These are phyloP conservation scores for Boletus vermiculosoides DNA, from an alignment of 768 basidiomycete species.

Conservation along the genomic window DNA sequence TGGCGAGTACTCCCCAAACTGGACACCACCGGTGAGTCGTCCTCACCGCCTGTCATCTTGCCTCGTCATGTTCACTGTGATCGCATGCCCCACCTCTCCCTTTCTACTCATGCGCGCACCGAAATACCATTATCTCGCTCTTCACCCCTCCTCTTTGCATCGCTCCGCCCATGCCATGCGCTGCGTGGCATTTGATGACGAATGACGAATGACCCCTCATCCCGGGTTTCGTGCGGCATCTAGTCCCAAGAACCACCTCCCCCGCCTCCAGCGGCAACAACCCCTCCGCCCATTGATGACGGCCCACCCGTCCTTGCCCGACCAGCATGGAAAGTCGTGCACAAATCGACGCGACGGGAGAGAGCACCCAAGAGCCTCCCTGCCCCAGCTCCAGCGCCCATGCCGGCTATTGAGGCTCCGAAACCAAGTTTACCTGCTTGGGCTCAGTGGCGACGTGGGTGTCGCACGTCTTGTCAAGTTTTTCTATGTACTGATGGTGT, in stretches of 20 bases:
- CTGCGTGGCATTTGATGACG: not conserved
- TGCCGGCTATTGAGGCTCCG: constrained; percentile 43
- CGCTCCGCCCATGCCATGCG: not conserved
- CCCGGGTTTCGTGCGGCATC: not conserved
- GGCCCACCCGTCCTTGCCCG: constrained; percentile 49
- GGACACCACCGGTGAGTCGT: constrained; percentile 57
- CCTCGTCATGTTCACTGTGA: not conserved
- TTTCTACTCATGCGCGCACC: not conserved
- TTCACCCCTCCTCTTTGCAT: not conserved
- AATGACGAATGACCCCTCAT: not conserved
- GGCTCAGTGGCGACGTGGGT: constrained; percentile 80
- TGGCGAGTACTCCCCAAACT: constrained; percentile 75
- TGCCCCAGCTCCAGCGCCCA: constrained; percentile 32
- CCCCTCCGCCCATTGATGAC: constrained; percentile 48
- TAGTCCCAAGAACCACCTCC: constrained; percentile 37
- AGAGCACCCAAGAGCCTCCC: constrained; percentile 44
- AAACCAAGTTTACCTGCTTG: constrained; percentile 67
- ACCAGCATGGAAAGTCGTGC: constrained; percentile 74
- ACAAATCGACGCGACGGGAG: constrained; percentile 58
- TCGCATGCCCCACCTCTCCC: not conserved
- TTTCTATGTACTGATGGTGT: not conserved
- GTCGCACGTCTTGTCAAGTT: not conserved
- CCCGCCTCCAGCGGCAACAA: constrained; percentile 38
- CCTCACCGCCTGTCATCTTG: not conserved
- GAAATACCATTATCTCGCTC: not conserved